A percentile compares a stretch with the other conserved stretches of the same genome.
Conservation (phyloP, 176 grass and related monocot genomes). For the Elymus sibiricus region DNA sequence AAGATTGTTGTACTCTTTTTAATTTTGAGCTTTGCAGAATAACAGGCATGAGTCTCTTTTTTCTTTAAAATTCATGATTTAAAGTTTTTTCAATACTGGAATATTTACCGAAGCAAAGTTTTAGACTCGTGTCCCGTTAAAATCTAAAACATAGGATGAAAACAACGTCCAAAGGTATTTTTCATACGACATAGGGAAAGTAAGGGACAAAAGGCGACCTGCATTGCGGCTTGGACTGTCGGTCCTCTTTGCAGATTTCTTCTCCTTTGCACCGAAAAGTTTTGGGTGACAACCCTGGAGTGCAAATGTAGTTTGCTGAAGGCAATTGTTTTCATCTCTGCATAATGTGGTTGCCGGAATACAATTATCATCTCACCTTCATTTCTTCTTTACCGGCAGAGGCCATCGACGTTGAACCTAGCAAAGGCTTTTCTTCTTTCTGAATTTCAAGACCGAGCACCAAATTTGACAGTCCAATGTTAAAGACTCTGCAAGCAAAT, state of each 20-base stretch:
- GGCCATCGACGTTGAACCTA: slow-evolving; percentile 26
- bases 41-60: neutral
- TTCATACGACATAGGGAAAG: neutral
- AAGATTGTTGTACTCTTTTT: neutral
- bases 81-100: neutral
- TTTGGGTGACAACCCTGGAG: slow-evolving; percentile 45
- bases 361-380: slow-evolving; percentile 45
- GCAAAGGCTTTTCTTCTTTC: neutral
- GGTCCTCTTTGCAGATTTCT: slow-evolving; percentile 47
- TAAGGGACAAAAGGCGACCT: slow-evolving; percentile 11
- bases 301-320: neutral
- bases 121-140: neutral
- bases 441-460: neutral
- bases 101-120: neutral
- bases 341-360: neutral
- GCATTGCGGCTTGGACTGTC: slow-evolving; percentile 31
- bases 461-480: neutral
- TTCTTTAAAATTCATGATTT: neutral
- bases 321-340: neutral
- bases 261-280: slow-evolving; percentile 55
- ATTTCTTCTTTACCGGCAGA: slow-evolving; percentile 42
- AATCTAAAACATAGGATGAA: neutral
- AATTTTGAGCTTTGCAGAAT: slow-evolving; percentile 6
- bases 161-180: neutral
- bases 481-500: neutral